phyloP scores from a whole-genome alignment of 2,329 filamentous ascomycete genomes.

The Didymella glomerata region DNA sequence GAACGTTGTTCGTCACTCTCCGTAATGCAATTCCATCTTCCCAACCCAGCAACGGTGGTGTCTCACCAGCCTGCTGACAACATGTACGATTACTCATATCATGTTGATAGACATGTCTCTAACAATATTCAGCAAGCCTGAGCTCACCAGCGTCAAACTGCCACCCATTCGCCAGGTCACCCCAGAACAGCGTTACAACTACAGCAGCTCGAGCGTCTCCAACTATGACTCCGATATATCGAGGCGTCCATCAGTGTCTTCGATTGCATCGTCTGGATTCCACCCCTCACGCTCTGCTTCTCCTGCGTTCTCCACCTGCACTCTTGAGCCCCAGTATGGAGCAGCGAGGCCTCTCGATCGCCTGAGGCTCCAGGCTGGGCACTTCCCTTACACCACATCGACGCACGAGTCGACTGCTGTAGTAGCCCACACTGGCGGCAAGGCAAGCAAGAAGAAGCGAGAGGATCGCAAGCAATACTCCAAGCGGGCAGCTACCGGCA shows the following conservation, averaged over 20 bases:
- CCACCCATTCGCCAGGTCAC: conserved; percentile 19
- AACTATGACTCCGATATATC: conserved; percentile 21
- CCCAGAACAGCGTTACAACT: conserved; percentile 12
- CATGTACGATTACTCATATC: conserved; percentile 9
- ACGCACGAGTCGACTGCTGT: not conserved
- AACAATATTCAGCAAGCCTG: conserved; percentile 9
- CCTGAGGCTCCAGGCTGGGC: conserved; percentile 13
- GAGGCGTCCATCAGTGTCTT: conserved; percentile 20
- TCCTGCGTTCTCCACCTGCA: conserved; percentile 13
- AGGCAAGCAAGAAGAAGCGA: conserved; percentile 24
- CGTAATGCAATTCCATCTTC: conserved; percentile 22
- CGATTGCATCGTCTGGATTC: conserved; percentile 17
- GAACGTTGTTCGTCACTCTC: conserved; percentile 2
- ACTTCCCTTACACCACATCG: conserved; percentile 14
- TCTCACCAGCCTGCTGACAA: conserved; percentile 16
- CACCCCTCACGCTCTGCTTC: conserved; percentile 22
- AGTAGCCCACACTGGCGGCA: conserved; percentile 15
- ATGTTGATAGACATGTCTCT: not conserved
- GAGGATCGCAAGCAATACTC: conserved; percentile 22
- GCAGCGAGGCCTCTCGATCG: conserved; percentile 4
- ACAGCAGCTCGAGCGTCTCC: conserved; percentile 12
- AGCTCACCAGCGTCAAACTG: conserved; percentile 19
- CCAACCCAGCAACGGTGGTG: conserved; percentile 21
- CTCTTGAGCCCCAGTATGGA: conserved; percentile 15
- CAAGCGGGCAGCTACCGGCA: conserved; percentile 4